Base-by-base conservation (phyloP, 2,329 filamentous ascomycete species). In the Penicillium sp. region DNA sequence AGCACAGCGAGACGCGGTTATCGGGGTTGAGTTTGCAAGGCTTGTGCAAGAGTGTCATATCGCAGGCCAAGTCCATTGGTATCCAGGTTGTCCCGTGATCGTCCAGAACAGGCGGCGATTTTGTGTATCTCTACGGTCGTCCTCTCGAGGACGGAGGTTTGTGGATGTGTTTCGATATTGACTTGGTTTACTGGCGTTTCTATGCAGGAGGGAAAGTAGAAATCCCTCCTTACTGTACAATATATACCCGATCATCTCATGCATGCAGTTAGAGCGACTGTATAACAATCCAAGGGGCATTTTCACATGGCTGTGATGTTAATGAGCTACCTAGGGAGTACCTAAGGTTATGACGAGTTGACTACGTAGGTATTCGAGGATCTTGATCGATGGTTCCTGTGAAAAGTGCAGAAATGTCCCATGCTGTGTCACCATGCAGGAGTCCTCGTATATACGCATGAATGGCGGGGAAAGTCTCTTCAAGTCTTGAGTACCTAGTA, bases 1-100 rank as follows among this genome's bases (percentile, higher is more conserved):
- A 98, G 79, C 85, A 88, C 57, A 75, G 78, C 43, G 87, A 93
- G 70, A 73, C 84, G 51, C 78, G 87, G 48, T 70, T 91, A 52
- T 88, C 86, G 2, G 87, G 86, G 1, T 66, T 88, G 59, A 77
- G 80, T 39, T 69, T 90, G 43, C 77, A 89, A 66, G 84, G 84
- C 1, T 63, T 91, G 23, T 89, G 86, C 72, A 83, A 79, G 70
- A 81, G 82, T 44, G 75, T 91, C 50, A 87, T 91, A 57, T 83
- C 75, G 56, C 84, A 87, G 69, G 83, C 84, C 47, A 87, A 82
- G 72, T 85, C 84, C 16, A 82, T 89, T 61, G 87, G 87, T 13
- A 78, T 93, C 46, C 74, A 78, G 39, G 80, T 93, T 32, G 78
- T 86, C 47, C 78, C 84, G 51, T 89, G 56, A 65, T 47, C 27